Evolutionary conservation across 108 stramenopile genomes (phyloP).

Genomic region (Cylindrotheca fusiformis): DNA sequence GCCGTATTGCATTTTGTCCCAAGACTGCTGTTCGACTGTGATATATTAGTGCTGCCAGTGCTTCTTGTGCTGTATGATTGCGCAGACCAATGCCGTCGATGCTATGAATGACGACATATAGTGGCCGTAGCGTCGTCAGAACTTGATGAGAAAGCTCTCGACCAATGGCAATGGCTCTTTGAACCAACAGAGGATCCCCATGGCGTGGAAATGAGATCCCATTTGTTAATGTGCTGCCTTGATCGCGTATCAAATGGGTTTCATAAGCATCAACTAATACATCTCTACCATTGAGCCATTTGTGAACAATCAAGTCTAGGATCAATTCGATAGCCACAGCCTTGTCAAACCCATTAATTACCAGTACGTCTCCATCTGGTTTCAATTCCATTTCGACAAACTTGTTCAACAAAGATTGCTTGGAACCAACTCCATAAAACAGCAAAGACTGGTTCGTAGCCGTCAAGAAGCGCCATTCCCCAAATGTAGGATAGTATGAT

Average conservation of each 20-base stretch:
- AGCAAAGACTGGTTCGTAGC: slow-evolving; percentile 68
- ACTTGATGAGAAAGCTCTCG: slow-evolving; percentile 31
- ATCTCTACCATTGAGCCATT: slow-evolving; percentile 40
- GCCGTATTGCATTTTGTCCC: slow-evolving; percentile 45
- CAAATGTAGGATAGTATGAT: slow-evolving; percentile 11
- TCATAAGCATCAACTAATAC: slow-evolving; percentile 15
- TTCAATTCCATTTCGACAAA: slow-evolving; percentile 42
- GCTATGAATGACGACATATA: slow-evolving; percentile 70
- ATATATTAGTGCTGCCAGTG: slow-evolving; percentile 51
- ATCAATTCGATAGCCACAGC: slow-evolving; percentile 43
- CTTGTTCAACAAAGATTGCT: slow-evolving; percentile 43
- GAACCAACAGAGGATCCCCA: slow-evolving; percentile 20
- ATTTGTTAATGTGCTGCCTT: background rate
- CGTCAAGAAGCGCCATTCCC: slow-evolving; percentile 64
- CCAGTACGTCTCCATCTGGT: slow-evolving; percentile 34
- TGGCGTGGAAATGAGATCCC: background rate
- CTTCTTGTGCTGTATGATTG: slow-evolving; percentile 48
- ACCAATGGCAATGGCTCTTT: slow-evolving; percentile 47
- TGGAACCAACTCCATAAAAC: slow-evolving; percentile 75
- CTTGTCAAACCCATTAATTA: slow-evolving; percentile 35
- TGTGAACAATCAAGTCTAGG: slow-evolving; percentile 43
- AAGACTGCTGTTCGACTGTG: slow-evolving; percentile 37
- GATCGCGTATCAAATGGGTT: slow-evolving; percentile 1
- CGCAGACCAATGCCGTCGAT: slow-evolving; percentile 67
- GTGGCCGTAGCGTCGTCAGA: slow-evolving; percentile 27